These are phyloP conservation scores for Dictyostelium brefeldianum DNA, from an alignment of 78 protist species.

Conservation along the genomic window DNA sequence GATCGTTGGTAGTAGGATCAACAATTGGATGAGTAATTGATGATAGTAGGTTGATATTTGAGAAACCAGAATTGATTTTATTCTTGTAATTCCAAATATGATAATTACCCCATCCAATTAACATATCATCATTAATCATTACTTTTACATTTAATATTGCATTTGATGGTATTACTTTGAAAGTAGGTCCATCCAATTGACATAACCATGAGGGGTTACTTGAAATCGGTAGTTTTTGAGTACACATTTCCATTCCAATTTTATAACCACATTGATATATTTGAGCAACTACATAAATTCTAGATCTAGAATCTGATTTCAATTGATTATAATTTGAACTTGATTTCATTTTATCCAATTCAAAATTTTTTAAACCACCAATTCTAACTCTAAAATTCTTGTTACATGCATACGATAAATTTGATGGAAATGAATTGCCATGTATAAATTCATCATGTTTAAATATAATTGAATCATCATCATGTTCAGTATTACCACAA, in stretches of 20 bases:
- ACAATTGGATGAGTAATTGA: background rate
- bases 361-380: constrained; percentile 65
- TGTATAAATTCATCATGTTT: background rate
- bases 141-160: background rate
- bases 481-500: no score
- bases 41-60: background rate
- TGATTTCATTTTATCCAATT: background rate
- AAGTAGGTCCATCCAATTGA: constrained; percentile 32
- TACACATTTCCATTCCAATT: constrained; percentile 28
- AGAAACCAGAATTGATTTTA: constrained; percentile 31
- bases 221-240: background rate
- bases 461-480: background rate
- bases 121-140: background rate
- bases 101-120: constrained; percentile 49
- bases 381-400: constrained; percentile 18
- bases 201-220: constrained; percentile 39
- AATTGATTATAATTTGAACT: background rate
- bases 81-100: constrained; percentile 57
- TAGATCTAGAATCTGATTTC: background rate
- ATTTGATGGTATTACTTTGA: constrained; percentile 33
- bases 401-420: background rate
- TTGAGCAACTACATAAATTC: constrained; percentile 15
- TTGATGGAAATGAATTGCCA: background rate
- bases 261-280: constrained; percentile 42
- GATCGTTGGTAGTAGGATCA: background rate